Evolutionary conservation across 2,329 filamentous ascomycete genomes (phyloP), one percentile per base, ranked within the genome.

Genomic region (Alternaria brassicae): DNA sequence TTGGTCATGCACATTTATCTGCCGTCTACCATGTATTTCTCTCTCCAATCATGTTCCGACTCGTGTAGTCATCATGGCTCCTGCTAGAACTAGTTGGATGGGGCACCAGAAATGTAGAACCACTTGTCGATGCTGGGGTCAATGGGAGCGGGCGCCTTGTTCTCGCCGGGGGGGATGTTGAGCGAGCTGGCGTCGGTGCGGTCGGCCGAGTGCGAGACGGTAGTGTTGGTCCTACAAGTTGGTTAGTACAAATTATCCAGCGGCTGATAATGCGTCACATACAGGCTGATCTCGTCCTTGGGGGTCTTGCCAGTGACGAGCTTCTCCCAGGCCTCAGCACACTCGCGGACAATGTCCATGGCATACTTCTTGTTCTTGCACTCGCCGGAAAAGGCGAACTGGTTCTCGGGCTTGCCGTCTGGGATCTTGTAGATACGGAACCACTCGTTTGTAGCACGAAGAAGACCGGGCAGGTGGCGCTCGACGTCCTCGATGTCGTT

Each of bases 381-480:
- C 87, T 99, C 95, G 85, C 95, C 95, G 61, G 93, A 97, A 86
- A 99, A 99, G 76, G 95, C 95, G 79, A 99, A 99, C 85, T 98
- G 95, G 89, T 99, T 99, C 91, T 99, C 95, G 75, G 94, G 93
- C 93, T 99, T 99, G 86, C 95, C 95, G 79, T 99, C 95, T 79
- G 95, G 95, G 83, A 99, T 99, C 88, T 99, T 99, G 91, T 99
- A 99, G 88, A 99, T 99, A 82, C 95, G 93, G 93, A 99, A 99
- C 95, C 95, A 99, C 86, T 99, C 95, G 79, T 99, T 99, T 79
- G 94, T 98, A 78, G 95, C 95, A 72, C 95, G 91, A 80, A 99
- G 88, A 61, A 99, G 92, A 74, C 95, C 95, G 62, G 95, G 95
- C 59, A 99, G 89, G 85, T 98, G 95, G 78, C 94, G 90, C 88